phyloP scores from a whole-genome alignment of 2,329 filamentous ascomycete genomes.

The Aspergillus brasiliensis region DNA sequence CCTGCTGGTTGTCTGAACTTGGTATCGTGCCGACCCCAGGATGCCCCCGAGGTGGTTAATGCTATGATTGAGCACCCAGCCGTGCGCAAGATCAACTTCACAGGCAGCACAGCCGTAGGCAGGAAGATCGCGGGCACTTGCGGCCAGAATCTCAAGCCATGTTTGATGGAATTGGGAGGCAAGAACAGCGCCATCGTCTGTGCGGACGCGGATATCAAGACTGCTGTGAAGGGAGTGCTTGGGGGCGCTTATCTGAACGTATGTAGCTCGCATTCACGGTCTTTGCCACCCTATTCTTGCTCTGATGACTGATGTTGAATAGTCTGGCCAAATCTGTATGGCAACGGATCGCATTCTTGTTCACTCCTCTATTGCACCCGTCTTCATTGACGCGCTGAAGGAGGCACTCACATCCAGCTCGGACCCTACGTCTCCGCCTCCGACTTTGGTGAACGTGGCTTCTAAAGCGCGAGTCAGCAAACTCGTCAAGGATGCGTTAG shows the following conservation, averaged over 20 bases:
- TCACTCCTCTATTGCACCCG: slow-evolving; percentile 54
- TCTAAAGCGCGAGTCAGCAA: slow-evolving; percentile 47
- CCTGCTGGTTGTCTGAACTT: slow-evolving; percentile 75
- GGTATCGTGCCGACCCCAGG: slow-evolving; percentile 60
- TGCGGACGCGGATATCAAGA: slow-evolving; percentile 72
- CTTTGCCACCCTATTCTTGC: background rate
- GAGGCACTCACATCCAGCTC: slow-evolving; percentile 40
- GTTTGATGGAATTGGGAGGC: slow-evolving; percentile 77
- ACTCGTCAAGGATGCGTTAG: slow-evolving; percentile 33
- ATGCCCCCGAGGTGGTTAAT: slow-evolving; percentile 68
- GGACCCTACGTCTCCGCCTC: slow-evolving; percentile 35
- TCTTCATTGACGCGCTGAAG: slow-evolving; percentile 56
- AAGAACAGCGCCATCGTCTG: slow-evolving; percentile 78
- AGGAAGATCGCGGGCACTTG: slow-evolving; percentile 41
- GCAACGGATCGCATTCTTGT: slow-evolving; percentile 71
- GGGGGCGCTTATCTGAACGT: slow-evolving; percentile 39
- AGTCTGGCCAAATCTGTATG: slow-evolving; percentile 79
- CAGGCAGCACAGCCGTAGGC: slow-evolving; percentile 47
- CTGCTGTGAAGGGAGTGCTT: slow-evolving; percentile 51
- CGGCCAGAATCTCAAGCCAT: slow-evolving; percentile 57
- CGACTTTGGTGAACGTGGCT: slow-evolving; percentile 47
- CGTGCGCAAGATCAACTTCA: slow-evolving; percentile 50
- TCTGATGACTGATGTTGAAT: slow-evolving; percentile 6
- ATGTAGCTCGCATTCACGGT: slow-evolving; percentile 2
- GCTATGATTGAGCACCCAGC: slow-evolving; percentile 59